Conservation (phyloP, 2,329 filamentous ascomycete species). For the Beauveria caledonica region DNA sequence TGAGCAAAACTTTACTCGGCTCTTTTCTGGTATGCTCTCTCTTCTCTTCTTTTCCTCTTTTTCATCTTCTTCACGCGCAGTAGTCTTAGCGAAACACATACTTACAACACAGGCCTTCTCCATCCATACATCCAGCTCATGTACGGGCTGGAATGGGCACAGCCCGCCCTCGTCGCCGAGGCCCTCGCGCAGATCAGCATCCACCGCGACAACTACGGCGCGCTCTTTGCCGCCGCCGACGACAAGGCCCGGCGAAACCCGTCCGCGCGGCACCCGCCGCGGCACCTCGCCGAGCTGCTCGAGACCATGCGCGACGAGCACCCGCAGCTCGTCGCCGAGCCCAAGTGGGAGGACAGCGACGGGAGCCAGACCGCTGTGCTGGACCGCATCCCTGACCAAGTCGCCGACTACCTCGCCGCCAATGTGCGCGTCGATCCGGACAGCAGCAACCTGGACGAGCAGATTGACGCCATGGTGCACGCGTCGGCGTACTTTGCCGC, state of each 20-base stretch:
- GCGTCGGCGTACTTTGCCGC: conserved; percentile 42
- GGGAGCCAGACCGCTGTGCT: conserved; percentile 59
- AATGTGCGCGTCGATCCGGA: conserved; percentile 49
- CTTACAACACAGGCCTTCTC: conserved; percentile 46
- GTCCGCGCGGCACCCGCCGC: conserved; percentile 15
- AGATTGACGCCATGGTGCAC: conserved; percentile 60
- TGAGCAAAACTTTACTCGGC: conserved; percentile 51
- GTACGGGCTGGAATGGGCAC: conserved; percentile 74
- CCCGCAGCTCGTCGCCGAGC: conserved; percentile 47
- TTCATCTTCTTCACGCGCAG: background rate
- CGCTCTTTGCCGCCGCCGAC: conserved; percentile 48
- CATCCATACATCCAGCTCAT: conserved; percentile 82
- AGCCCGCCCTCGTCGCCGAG: conserved; percentile 74
- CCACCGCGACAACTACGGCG: conserved; percentile 49
- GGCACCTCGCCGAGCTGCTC: conserved; percentile 49
- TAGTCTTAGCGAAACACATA: conserved; percentile 1
- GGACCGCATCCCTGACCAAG: conserved; percentile 51
- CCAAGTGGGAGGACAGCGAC: conserved; percentile 49
- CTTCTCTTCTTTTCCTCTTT: background rate
- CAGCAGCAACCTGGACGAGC: conserved; percentile 51
- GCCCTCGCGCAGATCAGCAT: conserved; percentile 69
- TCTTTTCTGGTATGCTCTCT: conserved; percentile 52
- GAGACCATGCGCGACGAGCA: conserved; percentile 46
- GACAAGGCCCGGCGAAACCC: conserved; percentile 26
- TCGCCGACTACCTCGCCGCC: conserved; percentile 47